Evolutionary conservation across 352 stramenopile genomes (phyloP).

Genomic region (Phytophthora ramorum): DNA sequence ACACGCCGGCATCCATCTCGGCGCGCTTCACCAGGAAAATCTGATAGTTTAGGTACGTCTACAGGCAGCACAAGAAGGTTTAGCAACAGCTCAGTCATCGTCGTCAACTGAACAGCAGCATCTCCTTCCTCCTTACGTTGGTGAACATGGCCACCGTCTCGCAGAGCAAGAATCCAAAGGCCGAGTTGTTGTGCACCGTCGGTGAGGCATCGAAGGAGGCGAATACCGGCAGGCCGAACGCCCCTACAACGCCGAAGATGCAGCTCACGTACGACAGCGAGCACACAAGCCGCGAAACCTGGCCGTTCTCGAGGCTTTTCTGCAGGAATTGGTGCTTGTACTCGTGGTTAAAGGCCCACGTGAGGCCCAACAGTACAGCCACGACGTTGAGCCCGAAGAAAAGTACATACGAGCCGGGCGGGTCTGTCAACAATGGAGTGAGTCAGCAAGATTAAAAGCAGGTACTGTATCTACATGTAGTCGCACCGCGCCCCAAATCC

Average conservation of each 20-base stretch:
- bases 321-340: slow-evolving; percentile 58
- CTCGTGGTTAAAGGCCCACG: slow-evolving; percentile 68
- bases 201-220: slow-evolving; percentile 46
- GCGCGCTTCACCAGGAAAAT: slow-evolving; percentile 63
- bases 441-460: background rate
- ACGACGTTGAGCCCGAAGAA: slow-evolving; percentile 57
- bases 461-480: background rate
- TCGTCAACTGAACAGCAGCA: background rate
- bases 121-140: slow-evolving; percentile 43
- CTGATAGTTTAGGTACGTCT: slow-evolving; percentile 70
- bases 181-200: slow-evolving; percentile 47
- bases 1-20: slow-evolving; percentile 63
- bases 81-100: background rate
- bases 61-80: background rate
- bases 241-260: slow-evolving; percentile 44
- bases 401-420: slow-evolving; percentile 56
- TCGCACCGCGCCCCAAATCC: slow-evolving; percentile 56
- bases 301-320: slow-evolving; percentile 43
- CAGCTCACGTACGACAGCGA: slow-evolving; percentile 52
- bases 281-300: slow-evolving; percentile 29
- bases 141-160: slow-evolving; percentile 63
- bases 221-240: slow-evolving; percentile 53
- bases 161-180: slow-evolving; percentile 54
- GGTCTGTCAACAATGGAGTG: slow-evolving; percentile 34
- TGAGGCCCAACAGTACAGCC: slow-evolving; percentile 52